These are phyloP conservation scores for Monilinia vaccinii-corymbosi DNA, from an alignment of 2,329 filamentous ascomycete species.

Conservation along the genomic window DNA sequence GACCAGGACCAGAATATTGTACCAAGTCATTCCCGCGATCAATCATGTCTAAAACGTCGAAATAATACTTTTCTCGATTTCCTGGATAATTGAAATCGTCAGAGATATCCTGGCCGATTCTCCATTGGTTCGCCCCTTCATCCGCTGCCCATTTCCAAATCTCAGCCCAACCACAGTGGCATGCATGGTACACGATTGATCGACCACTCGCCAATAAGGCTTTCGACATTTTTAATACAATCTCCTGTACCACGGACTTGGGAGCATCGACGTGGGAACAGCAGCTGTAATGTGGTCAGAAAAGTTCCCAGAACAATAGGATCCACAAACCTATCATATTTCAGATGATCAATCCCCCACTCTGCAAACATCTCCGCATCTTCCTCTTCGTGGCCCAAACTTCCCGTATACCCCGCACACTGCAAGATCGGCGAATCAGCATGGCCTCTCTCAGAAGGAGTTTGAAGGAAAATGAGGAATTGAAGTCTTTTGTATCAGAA, in stretches of 20 bases:
- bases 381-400: conserved; percentile 45
- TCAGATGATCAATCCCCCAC: conserved; percentile 52
- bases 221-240: conserved; percentile 4
- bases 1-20: conserved; percentile 39
- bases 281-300: neutral
- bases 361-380: conserved; percentile 49
- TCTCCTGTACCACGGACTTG: neutral
- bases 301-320: too few relatives aligned
- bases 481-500: too few relatives aligned
- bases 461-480: too few relatives aligned
- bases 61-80: conserved; percentile 19
- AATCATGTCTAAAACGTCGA: conserved; percentile 33
- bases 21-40: conserved; percentile 41
- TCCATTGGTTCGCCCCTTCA: conserved; percentile 39
- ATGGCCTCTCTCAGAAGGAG: too few relatives aligned
- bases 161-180: conserved; percentile 38
- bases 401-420: conserved; percentile 34
- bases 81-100: conserved; percentile 24
- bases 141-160: conserved; percentile 36
- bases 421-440: too few relatives aligned
- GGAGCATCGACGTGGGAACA: neutral
- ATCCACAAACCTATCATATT: conserved; percentile 41
- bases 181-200: conserved; percentile 43
- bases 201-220: conserved; percentile 30
- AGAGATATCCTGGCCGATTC: conserved; percentile 37